phyloP scores from a whole-genome alignment of 2,329 filamentous ascomycete species.

The Curvularia verruculosa region DNA sequence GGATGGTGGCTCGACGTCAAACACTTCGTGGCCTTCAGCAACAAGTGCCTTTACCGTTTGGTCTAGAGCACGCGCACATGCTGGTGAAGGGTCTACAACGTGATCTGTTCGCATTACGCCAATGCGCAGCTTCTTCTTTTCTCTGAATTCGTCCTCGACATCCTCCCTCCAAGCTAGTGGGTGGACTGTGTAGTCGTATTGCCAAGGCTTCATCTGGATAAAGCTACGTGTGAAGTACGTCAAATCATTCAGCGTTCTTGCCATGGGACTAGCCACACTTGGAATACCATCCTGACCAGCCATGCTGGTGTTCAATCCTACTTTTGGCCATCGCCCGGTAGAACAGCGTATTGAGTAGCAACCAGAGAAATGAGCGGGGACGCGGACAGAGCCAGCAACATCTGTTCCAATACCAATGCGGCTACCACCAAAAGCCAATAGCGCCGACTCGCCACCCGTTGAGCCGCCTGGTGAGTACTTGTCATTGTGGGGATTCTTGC shows the following conservation, averaged over 20 bases:
- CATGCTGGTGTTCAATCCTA: slow-evolving; percentile 85
- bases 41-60: slow-evolving; percentile 72
- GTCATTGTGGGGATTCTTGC: slow-evolving; percentile 81
- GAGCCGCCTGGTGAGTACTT: slow-evolving; percentile 88
- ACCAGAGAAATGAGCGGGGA: slow-evolving; percentile 86
- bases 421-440: slow-evolving; percentile 80
- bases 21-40: slow-evolving; percentile 75
- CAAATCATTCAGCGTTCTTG: slow-evolving; percentile 80
- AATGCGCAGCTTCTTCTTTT: slow-evolving; percentile 70
- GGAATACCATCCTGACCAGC: slow-evolving; percentile 89
- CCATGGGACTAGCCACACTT: slow-evolving; percentile 91
- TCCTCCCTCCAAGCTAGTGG: slow-evolving; percentile 78
- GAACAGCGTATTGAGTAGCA: slow-evolving; percentile 88
- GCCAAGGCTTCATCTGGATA: slow-evolving; percentile 84
- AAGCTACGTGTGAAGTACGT: slow-evolving; percentile 82
- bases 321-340: slow-evolving; percentile 88
- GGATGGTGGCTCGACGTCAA: slow-evolving; percentile 66
- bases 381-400: slow-evolving; percentile 86
- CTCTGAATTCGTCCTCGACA: slow-evolving; percentile 63
- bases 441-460: slow-evolving; percentile 81
- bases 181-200: slow-evolving; percentile 84
- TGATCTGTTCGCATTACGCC: slow-evolving; percentile 80
- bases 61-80: slow-evolving; percentile 77
- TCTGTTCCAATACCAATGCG: slow-evolving; percentile 90
- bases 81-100: slow-evolving; percentile 85